Evolutionary conservation across 2,329 filamentous ascomycete species (phyloP).

Genomic region (Thielaviopsis ethacetica): DNA sequence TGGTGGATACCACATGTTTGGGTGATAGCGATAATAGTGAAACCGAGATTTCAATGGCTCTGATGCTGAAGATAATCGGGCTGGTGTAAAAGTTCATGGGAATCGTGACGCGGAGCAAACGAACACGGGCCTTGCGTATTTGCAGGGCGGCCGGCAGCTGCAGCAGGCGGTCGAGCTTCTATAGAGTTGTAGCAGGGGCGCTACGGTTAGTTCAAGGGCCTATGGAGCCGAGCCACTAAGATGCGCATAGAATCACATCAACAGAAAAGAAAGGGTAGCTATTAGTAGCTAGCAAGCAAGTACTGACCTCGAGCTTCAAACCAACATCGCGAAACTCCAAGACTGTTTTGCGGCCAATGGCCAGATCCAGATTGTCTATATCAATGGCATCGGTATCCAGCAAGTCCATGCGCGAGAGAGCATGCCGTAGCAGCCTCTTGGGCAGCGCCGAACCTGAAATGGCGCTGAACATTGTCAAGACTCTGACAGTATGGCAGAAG

Average conservation of each 20-base stretch:
- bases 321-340: slow-evolving; percentile 80
- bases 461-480: slow-evolving; percentile 47
- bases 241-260: not conserved
- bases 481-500: not conserved
- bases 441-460: slow-evolving; percentile 58
- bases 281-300: not conserved
- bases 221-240: slow-evolving; percentile 11
- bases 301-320: slow-evolving; percentile 54
- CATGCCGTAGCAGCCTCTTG: slow-evolving; percentile 78
- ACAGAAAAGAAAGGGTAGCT: not conserved
- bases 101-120: slow-evolving; percentile 63
- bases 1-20: not conserved
- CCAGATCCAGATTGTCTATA: slow-evolving; percentile 70
- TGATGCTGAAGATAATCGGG: slow-evolving; percentile 65
- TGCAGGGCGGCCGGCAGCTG: slow-evolving; percentile 57
- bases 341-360: slow-evolving; percentile 63
- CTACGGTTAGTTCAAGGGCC: slow-evolving; percentile 14
- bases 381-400: slow-evolving; percentile 79
- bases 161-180: slow-evolving; percentile 67
- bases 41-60: slow-evolving; percentile 60
- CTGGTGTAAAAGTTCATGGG: slow-evolving; percentile 79
- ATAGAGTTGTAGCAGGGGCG: slow-evolving; percentile 3
- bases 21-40: slow-evolving; percentile 24
- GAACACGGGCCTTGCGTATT: slow-evolving; percentile 57
- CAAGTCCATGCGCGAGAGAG: slow-evolving; percentile 65